Evolutionary conservation across 192 early-diverging fungal genomes (phyloP).

Genomic region (Allomyces arbusculus): DNA sequence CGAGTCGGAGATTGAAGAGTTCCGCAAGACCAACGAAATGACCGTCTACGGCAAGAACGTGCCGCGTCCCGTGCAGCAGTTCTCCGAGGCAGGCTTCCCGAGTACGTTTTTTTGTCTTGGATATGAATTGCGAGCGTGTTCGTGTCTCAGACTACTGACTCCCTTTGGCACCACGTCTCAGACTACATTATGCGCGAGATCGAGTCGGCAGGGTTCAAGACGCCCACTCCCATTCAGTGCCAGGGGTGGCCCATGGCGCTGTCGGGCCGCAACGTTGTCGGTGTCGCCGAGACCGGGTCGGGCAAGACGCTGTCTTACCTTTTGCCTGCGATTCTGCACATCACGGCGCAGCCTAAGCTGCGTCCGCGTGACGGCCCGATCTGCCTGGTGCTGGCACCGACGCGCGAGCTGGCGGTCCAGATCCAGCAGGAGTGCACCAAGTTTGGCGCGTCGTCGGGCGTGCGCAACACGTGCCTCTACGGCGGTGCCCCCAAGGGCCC

Average conservation of each 20-base stretch:
- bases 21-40: conserved; percentile 60
- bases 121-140: not conserved
- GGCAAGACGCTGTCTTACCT: conserved; percentile 90
- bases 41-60: conserved; percentile 61
- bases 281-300: conserved; percentile 93
- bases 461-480: conserved; percentile 61
- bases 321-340: conserved; percentile 68
- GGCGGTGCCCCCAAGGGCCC: conserved; percentile 70
- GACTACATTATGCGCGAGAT: conserved; percentile 78
- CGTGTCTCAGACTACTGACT: too few species aligned
- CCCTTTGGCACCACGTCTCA: not conserved
- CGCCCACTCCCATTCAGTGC: conserved; percentile 83
- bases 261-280: conserved; percentile 62
- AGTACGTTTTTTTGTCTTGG: conserved; percentile 10
- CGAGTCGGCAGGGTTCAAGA: conserved; percentile 55
- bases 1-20: conserved; percentile 52
- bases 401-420: conserved; percentile 35
- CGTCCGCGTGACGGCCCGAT: conserved; percentile 88
- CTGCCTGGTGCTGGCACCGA: conserved; percentile 62
- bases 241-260: conserved; percentile 90
- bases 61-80: conserved; percentile 72
- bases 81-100: conserved; percentile 84
- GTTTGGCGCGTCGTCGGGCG: conserved; percentile 40
- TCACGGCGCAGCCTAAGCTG: conserved; percentile 86
- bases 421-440: conserved; percentile 35